Base-by-base conservation (phyloP, 306 rosid species). In the Biancaea sappan region DNA sequence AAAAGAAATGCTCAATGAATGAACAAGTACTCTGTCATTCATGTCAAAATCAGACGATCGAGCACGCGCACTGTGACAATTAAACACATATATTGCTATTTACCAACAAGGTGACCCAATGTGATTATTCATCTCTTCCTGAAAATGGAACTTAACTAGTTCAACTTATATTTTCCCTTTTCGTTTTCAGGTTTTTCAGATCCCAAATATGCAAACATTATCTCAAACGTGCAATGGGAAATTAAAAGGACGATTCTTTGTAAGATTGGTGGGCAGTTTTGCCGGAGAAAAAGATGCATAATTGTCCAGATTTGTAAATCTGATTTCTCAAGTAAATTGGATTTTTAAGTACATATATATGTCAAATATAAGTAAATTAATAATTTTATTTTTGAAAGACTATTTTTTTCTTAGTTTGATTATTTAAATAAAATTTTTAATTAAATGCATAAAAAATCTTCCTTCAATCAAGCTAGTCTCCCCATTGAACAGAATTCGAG, bases 31-130 rank as follows among this genome's bases (percentile, higher is more conserved):
- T 79, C 86, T 88, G 93, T 80, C 93, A 88, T 34, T 53, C 25
- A 44, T 77, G 92, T 84, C 85, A 86, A 84, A 82, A 61, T 84
- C 86, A 81, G 81, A 54, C 16, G 13, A 71, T 86, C 93, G 13
- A 71, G 87, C 93, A 90, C 82, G 91, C 96, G 90, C 52, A 75
- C 71, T 26, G 38, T 71, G 82, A 72, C n/a, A n/a, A n/a, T n/a
- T n/a, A n/a, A n/a, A n/a, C 79, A 74, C 78, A 70, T 71, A 4
- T 5, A 2, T 4, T 34, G 6, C 37, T 6, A 37, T 8, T 6
- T 8, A 0, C 41, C 7, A 3, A 13, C 13, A 12, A 15, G 22
- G 75, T 47, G 32, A 77, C 80, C 60, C 67, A 40, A 15, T 11
- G 9, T 18, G 8, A 41, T 40, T 22, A 56, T 14, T 56, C 4